These are phyloP conservation scores for Pholiota microspora DNA, from an alignment of 768 basidiomycete species.

Conservation along the genomic window DNA sequence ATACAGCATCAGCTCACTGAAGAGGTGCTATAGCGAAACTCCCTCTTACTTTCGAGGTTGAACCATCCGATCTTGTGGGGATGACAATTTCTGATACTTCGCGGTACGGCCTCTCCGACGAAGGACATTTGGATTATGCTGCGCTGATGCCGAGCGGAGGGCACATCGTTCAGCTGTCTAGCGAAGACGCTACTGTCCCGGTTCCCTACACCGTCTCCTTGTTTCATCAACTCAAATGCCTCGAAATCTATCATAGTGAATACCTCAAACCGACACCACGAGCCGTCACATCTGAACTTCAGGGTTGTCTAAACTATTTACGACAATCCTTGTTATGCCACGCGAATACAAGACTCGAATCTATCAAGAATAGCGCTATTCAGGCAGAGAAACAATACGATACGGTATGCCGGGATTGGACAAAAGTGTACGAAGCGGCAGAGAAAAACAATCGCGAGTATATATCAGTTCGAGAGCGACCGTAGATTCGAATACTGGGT, in stretches of 20 bases:
- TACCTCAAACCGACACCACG: slow-evolving; percentile 13
- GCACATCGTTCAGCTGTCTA: neutral
- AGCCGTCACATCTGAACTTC: slow-evolving; percentile 11
- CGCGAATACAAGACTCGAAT: slow-evolving; percentile 18
- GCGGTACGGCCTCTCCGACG: slow-evolving; percentile 1
- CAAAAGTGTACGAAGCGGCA: slow-evolving; percentile 18
- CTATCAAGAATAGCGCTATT: slow-evolving; percentile 8
- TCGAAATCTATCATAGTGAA: slow-evolving; percentile 14
- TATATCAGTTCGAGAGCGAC: neutral
- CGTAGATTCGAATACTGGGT: neutral
- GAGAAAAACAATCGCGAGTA: neutral
- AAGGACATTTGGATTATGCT: slow-evolving; percentile 4
- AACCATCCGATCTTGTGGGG: slow-evolving; percentile 5
- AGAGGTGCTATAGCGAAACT: neutral
- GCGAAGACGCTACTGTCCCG: neutral
- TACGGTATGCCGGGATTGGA: slow-evolving; percentile 17
- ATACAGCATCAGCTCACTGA: too few species aligned
- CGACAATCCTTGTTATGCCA: slow-evolving; percentile 28
- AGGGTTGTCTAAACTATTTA: slow-evolving; percentile 26
- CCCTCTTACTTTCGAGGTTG: slow-evolving; percentile 3
- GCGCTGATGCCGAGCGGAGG: neutral
- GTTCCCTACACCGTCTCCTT: slow-evolving; percentile 8
- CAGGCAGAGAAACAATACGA: slow-evolving; percentile 12
- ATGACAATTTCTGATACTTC: slow-evolving; percentile 10
- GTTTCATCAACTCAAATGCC: slow-evolving; percentile 17